Conservation (phyloP, 73 alveolate species). For the Paramecium sonneborni region DNA sequence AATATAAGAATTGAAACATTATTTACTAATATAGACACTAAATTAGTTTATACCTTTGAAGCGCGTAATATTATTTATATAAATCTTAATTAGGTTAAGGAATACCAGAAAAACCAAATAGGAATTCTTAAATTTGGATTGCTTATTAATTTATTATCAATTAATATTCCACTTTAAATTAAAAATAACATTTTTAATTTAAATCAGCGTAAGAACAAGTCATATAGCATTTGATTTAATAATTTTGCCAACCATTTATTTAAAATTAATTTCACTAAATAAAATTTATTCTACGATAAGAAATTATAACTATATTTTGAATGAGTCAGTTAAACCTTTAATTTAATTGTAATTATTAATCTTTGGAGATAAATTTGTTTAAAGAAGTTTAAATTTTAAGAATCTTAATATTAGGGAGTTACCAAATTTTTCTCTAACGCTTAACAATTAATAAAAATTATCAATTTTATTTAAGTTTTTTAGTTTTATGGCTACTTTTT, state of each 20-base stretch:
- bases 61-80: neutral
- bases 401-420: no score
- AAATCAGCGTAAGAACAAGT: neutral
- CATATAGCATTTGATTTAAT: neutral
- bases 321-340: neutral
- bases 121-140: neutral
- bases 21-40: neutral
- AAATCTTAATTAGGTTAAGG: neutral
- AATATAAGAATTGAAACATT: neutral
- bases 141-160: neutral
- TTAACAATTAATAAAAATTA: no score
- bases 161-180: no score
- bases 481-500: no score
- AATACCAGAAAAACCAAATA: neutral
- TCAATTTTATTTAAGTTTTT: no score
- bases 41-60: neutral
- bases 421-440: no score
- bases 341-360: no score
- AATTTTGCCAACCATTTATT: neutral
- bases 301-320: neutral
- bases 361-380: no score
- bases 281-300: neutral
- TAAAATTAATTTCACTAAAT: neutral
- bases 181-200: no score
- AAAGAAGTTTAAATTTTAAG: no score